Conservation (phyloP, 2,329 filamentous ascomycete species). For the Zarea fungicola region DNA sequence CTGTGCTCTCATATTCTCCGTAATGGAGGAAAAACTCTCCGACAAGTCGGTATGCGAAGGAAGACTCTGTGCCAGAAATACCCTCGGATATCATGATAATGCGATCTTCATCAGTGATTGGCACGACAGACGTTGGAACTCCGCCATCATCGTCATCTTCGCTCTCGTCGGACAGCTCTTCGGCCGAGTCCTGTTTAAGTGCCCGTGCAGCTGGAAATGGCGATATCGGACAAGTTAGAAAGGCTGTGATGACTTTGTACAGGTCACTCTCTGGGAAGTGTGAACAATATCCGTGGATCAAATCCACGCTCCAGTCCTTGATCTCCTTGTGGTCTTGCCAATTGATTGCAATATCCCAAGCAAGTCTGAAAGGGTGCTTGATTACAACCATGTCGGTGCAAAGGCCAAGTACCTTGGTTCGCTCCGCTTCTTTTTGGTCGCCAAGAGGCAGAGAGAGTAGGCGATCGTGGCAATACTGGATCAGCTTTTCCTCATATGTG, state of each 20-base stretch:
- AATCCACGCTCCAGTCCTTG: conserved; percentile 67
- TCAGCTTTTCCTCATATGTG: conserved; percentile 82
- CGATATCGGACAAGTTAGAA: conserved; percentile 75
- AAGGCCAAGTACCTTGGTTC: conserved; percentile 66
- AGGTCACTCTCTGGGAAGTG: conserved; percentile 84
- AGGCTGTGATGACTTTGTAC: conserved; percentile 75
- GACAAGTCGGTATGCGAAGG: conserved; percentile 78
- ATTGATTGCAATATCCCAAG: conserved; percentile 87
- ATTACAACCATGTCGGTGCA: conserved; percentile 95
- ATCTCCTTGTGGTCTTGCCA: conserved; percentile 78
- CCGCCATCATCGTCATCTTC: conserved; percentile 55
- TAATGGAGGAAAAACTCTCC: conserved; percentile 77
- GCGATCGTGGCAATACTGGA: conserved; percentile 74
- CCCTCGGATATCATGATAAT: conserved; percentile 76
- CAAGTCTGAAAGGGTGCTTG: conserved; percentile 80
- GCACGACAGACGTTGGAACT: conserved; percentile 47
- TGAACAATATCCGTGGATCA: conserved; percentile 74
- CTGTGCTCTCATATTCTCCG: conserved; percentile 78
- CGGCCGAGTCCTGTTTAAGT: conserved; percentile 18
- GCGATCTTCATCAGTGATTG: conserved; percentile 70
- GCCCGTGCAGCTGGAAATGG: conserved; percentile 58
- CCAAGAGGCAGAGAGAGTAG: conserved; percentile 63
- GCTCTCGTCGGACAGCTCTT: conserved; percentile 46
- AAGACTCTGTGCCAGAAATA: conserved; percentile 60
- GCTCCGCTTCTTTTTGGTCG: conserved; percentile 62